These are phyloP conservation scores for Ophiocordyceps camponoti-floridani DNA, from an alignment of 2,329 filamentous ascomycete species.

Conservation along the genomic window DNA sequence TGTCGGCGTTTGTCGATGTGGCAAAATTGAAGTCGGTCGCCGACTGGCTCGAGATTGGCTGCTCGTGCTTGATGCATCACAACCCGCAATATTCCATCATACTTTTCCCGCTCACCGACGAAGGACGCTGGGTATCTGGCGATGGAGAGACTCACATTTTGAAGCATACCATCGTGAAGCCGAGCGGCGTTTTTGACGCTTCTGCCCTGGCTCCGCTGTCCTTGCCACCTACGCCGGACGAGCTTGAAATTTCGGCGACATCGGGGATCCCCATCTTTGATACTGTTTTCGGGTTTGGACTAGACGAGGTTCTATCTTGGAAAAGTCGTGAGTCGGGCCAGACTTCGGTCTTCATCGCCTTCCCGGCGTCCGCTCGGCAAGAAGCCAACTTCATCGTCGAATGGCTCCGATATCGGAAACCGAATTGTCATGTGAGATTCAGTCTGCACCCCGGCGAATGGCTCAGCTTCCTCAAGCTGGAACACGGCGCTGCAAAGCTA, in stretches of 20 bases:
- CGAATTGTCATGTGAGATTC: constrained; percentile 22
- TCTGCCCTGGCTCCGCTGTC: constrained; percentile 10
- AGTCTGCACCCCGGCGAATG: constrained; percentile 26
- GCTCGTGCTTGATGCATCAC: constrained; percentile 17
- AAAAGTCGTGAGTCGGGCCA: constrained; percentile 4
- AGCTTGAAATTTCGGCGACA: constrained; percentile 1
- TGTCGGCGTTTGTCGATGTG: constrained; percentile 4
- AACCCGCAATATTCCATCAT: constrained; percentile 17
- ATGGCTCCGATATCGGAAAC: constrained; percentile 24
- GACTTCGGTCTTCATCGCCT: constrained; percentile 27
- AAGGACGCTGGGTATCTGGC: constrained; percentile 2
- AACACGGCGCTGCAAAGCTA: constrained; percentile 5
- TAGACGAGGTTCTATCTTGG: constrained; percentile 11
- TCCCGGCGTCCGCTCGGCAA: constrained; percentile 19
- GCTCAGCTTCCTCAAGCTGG: constrained; percentile 20
- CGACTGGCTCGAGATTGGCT: constrained; percentile 15
- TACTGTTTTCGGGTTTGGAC: constrained; percentile 14
- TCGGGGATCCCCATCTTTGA: constrained; percentile 8
- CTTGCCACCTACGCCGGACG: neutral
- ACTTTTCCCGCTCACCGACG: constrained; percentile 18
- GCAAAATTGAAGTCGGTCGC: constrained; percentile 11
- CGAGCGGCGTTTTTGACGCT: constrained; percentile 5
- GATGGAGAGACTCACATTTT: constrained; percentile 6
- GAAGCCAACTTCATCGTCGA: constrained; percentile 19
- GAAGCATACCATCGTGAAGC: constrained; percentile 19